Base-by-base conservation (phyloP, 2,329 filamentous ascomycete species). In the Colletotrichum sp. region DNA sequence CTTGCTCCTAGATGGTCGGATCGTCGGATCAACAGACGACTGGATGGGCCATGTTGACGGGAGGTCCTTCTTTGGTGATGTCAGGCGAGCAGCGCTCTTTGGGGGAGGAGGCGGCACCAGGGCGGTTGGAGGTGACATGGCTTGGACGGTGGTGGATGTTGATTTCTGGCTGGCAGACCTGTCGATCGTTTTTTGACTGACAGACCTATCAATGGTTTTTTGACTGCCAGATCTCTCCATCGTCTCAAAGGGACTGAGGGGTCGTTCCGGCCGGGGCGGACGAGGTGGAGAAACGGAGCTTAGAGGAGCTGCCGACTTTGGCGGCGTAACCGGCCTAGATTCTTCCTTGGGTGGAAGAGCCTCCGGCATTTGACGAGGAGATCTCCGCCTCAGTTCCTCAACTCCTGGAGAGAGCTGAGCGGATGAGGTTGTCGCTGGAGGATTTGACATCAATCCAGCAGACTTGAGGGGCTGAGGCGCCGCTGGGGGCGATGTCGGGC, bases 311-410 rank as follows among this genome's bases (percentile, higher is more conserved):
- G 59, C 10, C 9, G 30, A 21, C 66, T 52, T 66, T 6, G 62
- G 70, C n/a, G 75, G 71, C 8, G 75, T 75, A 10, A 36, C 21
- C 57, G 70, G 52, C 13, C 63, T 72, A 5, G 24, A 18, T 24
- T 64, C 62, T 18, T 13, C 26, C n/a, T 36, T 26, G 5, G 62
- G 13, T 18, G 65, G 39, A 21, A 78, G 68, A n/a, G 77, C 64
- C 30, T 79, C 78, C 8, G 80, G 77, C 8, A 82, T 78, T 10
- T 87, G 84, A 63, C 87, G 83, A 18, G 90, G 90, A 3, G 90
- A 92, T 62, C 90, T 85, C 78, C 88, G 86, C 13, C 90, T 86
- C 32, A 91, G 78, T 59, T 87, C 88, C 8, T 91, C 89, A 6
- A 83, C 80, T 3, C 86, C 87, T 0, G 90, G 90, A 6, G 90